phyloP scores from a whole-genome alignment of 257 asterid genomes.

The Verbascum thapsus region DNA sequence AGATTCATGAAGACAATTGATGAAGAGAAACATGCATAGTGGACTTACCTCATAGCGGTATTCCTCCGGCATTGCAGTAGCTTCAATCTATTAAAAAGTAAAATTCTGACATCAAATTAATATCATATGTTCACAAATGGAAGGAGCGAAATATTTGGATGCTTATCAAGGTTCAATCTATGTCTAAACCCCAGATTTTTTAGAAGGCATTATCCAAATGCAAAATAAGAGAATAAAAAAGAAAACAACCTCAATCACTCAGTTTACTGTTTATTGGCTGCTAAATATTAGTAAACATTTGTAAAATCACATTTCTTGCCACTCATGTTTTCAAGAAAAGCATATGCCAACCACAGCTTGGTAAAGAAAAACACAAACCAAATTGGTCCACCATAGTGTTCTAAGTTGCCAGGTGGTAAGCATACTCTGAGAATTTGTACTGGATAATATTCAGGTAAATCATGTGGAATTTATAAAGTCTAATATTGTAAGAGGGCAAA shows the following conservation, averaged over 20 bases:
- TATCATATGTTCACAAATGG: slow-evolving; percentile 15
- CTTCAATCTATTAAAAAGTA: slow-evolving; percentile 59
- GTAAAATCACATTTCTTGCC: slow-evolving; percentile 11
- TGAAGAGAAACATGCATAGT: slow-evolving; percentile 11
- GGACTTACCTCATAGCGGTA: slow-evolving; percentile 74
- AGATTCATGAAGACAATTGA: slow-evolving; percentile 6
- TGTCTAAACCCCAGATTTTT: not conserved
- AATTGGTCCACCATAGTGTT: slow-evolving; percentile 1
- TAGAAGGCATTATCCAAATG: slow-evolving; percentile 8
- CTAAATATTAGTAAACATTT: slow-evolving; percentile 4
- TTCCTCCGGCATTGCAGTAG: slow-evolving; percentile 83
- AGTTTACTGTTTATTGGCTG: not conserved
- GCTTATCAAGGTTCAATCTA: not conserved
- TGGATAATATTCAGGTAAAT: not conserved
- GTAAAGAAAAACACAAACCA: not conserved
- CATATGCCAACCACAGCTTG: not conserved
- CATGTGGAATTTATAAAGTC: slow-evolving; percentile 8
- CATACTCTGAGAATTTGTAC: not conserved
- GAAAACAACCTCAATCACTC: not conserved
- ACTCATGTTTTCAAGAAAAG: slow-evolving; percentile 6
- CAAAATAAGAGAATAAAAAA: not conserved
- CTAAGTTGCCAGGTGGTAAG: slow-evolving; percentile 4
- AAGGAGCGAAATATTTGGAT: slow-evolving; percentile 6
- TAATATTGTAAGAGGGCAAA: too few relatives aligned
- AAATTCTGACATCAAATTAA: slow-evolving; percentile 24